A percentile compares a stretch with the other conserved stretches of the same genome.
These are phyloP conservation scores for Musa balbisiana DNA, from an alignment of 202 grass and related monocot genomes.

Conservation along the genomic window DNA sequence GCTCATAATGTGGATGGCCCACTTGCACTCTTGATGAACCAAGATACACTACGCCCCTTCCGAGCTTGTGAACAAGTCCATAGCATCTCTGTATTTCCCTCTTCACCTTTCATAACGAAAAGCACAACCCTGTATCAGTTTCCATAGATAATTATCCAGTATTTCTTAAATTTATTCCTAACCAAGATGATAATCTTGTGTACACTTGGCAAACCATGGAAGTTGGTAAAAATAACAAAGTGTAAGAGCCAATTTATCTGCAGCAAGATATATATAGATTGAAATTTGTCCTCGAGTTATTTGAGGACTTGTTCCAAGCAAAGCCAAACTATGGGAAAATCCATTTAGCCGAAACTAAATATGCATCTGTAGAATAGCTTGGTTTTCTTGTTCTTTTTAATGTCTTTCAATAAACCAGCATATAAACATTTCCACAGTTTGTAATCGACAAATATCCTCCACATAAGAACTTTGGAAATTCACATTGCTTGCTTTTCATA, in stretches of 20 bases:
- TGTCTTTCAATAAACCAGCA: neutral
- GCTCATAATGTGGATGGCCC: slow-evolving; percentile 54
- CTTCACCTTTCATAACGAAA: slow-evolving; percentile 43
- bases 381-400: neutral
- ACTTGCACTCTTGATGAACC: slow-evolving; percentile 64
- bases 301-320: too few species aligned
- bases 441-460: neutral
- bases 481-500: neutral
- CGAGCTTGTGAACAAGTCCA: slow-evolving; percentile 69
- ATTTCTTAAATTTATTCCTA: neutral
- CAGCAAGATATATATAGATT: neutral
- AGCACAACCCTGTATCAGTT: neutral
- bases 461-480: neutral
- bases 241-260: neutral
- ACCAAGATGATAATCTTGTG: neutral
- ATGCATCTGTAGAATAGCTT: too few species aligned
- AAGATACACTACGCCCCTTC: slow-evolving; percentile 72
- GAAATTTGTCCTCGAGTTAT: too few species aligned
- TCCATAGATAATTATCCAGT: neutral
- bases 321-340: too few species aligned
- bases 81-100: slow-evolving; percentile 78
- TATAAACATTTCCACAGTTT: neutral
- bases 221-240: neutral
- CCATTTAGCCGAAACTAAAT: too few species aligned
- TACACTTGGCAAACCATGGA: neutral